Evolutionary conservation across 2,329 filamentous ascomycete genomes (phyloP).

Genomic region (Fusarium tricinctum): DNA sequence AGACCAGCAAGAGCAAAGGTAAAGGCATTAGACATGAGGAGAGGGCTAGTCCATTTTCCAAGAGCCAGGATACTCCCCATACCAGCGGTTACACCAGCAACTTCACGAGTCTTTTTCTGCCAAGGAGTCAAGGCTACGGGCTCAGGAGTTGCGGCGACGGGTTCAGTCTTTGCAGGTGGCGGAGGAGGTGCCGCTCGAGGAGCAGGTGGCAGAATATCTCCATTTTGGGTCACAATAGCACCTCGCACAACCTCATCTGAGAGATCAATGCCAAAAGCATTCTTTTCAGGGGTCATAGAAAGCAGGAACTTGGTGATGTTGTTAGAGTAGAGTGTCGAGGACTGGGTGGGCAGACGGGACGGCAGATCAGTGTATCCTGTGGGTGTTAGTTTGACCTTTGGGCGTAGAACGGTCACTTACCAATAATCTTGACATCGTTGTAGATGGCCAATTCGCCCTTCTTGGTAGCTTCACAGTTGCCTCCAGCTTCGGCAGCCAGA

Average conservation of each 20-base stretch:
- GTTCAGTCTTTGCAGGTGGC: constrained; percentile 60
- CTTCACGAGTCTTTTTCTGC: constrained; percentile 83
- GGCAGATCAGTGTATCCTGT: constrained; percentile 87
- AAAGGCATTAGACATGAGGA: constrained; percentile 91
- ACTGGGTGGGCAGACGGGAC: constrained; percentile 87
- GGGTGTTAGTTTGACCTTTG: constrained; percentile 41
- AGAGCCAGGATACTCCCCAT: constrained; percentile 82
- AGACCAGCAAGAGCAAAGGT: constrained; percentile 87
- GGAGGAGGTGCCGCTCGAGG: constrained; percentile 75
- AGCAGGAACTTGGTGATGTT: constrained; percentile 92
- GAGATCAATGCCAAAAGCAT: constrained; percentile 84
- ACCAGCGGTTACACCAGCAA: constrained; percentile 79
- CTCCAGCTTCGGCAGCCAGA: constrained; percentile 87
- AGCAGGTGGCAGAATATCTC: constrained; percentile 80
- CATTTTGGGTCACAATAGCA: constrained; percentile 84
- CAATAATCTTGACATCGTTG: constrained; percentile 87
- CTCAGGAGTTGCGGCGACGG: constrained; percentile 63
- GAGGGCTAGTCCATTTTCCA: constrained; percentile 82
- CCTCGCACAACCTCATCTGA: constrained; percentile 88
- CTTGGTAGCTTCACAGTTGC: constrained; percentile 87
- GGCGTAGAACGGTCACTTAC: constrained; percentile 58
- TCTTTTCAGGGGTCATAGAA: constrained; percentile 83
- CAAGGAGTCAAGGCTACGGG: constrained; percentile 81
- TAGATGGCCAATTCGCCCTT: constrained; percentile 78
- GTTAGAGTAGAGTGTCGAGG: constrained; percentile 91